Base-by-base conservation (phyloP, 192 early-diverging fungal genomes). In the Entophlyctis luteolus region DNA sequence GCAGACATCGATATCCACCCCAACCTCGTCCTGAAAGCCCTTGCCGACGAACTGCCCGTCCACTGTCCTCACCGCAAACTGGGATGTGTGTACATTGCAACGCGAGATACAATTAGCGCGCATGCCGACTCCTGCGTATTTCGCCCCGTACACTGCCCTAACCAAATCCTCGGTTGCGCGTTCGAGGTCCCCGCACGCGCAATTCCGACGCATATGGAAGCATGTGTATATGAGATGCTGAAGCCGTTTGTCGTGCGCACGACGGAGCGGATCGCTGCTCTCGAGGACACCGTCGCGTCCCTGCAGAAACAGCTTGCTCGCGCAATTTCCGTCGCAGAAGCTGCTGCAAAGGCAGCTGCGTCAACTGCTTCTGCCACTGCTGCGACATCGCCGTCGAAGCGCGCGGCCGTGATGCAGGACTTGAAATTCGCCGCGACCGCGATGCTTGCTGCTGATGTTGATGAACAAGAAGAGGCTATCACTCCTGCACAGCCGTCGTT, bases 191-290 rank as follows among this genome's bases (percentile, higher is more conserved):
- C 63, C 46, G 72, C 56, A 18, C 58, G 59, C 35, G 69, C 59
- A 35, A 66, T 69, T 22, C 59, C 36, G 46, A 59, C 75, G 3
- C 84, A 85, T 60, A 38, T 84, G 3, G 58, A 70, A 16, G 74
- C 73, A n/a, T 86, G 84, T 66, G 72, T 78, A 10, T 86, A 75
- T 55, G 80, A 83, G 55, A 70, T 70, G 20, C 66, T 86, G 45
- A 82, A 74, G 55, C 68, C 62, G 29, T 84, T 75, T 58, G 76
- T 86, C n/a, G 68, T 72, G 5, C 50, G 56, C 2, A 81, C 70
- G 5, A 79, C 81, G 67, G 55, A 4, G 4, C n/a, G 50, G 5
- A 36, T 70, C 3, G 42, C 39, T 6, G 10, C 52, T 10, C 35
- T 70, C 2, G 22, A 50, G 20, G 29, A 34, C 42, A 10, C 10